These are phyloP conservation scores for Chlamydomonas eustigma DNA, from an alignment of 139 green algal species.

Conservation along the genomic window DNA sequence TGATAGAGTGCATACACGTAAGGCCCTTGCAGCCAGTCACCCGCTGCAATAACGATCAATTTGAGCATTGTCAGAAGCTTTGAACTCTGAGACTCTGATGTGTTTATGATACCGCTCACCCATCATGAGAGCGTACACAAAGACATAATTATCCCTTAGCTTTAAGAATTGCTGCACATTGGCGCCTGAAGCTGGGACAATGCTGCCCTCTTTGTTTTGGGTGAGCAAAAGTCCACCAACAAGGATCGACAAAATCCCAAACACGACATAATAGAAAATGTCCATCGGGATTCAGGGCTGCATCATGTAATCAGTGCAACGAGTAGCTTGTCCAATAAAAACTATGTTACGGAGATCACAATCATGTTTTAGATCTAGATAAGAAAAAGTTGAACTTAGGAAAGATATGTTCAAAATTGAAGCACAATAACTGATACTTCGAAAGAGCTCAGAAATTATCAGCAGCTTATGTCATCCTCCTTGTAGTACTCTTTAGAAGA, in stretches of 20 bases:
- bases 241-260: slow-evolving; percentile 9
- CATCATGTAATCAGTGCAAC: neutral
- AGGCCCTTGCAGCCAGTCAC: slow-evolving; percentile 96
- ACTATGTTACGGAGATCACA: too few species aligned
- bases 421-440: too few species aligned
- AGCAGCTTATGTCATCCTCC: too few species aligned
- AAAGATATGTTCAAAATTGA: too few species aligned
- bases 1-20: slow-evolving; percentile 98
- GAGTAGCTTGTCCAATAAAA: too few species aligned
- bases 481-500: too few species aligned
- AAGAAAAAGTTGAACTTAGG: too few species aligned
- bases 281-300: slow-evolving; percentile 40
- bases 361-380: too few species aligned
- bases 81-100: neutral
- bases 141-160: slow-evolving; percentile 86
- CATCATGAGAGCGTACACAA: slow-evolving; percentile 98
- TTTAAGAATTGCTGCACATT: slow-evolving; percentile 23
- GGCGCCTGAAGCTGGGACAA: slow-evolving; percentile 12
- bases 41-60: slow-evolving; percentile 50
- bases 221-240: slow-evolving; percentile 20
- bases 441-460: too few species aligned
- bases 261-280: slow-evolving; percentile 26
- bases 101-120: slow-evolving; percentile 39
- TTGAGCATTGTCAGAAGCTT: neutral
- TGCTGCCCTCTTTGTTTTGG: slow-evolving; percentile 9